Evolutionary conservation across 345 rosid species (phyloP), one percentile per base, ranked within the genome.

Genomic region (Dovyalis caffra): DNA sequence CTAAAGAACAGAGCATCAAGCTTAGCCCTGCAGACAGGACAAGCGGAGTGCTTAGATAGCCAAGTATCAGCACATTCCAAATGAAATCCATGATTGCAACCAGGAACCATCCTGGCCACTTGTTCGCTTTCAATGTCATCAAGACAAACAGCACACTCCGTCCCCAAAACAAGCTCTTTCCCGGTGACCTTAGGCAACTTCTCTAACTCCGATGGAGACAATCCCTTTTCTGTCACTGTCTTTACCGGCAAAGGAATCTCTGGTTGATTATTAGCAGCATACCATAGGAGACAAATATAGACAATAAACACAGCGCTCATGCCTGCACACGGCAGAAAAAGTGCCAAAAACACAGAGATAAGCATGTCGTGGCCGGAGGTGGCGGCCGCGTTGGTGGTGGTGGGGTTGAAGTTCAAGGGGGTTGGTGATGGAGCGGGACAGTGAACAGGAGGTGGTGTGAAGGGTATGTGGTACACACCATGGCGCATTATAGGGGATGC

Each of bases 31-130:
- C 97, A 94, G 64, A 92, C 77, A 18, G 98, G 98, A 74, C 97
- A 94, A 23, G 83, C 76, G 3, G 93, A 38, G 12, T 85, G 87
- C 64, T 83, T 76, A 0, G 85, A 82, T n/a, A 94, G 91, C 98
- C 98, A 94, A 69, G 92, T 74, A 78, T 94, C 97, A 6, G 87
- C 91, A 67, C 98, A 94, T 40, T 87, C 69, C 65, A 86, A 78
- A 75, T 94, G 98, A 66, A 92, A 94, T 21, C 97, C 94, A 60
- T 94, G 96, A 76, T 87, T 90, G 73, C 98, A 92, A 29, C 94
- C 93, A 21, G 98, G 98, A 61, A 94, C 85, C 70, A 88, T 18
- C 35, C 97, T 81, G 14, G 88, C 91, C 47, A 82, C 75, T 66
- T 94, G 86, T 53, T 87, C 88, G 4, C 53, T 70, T 38, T 81